phyloP scores from a whole-genome alignment of 169 alveolate genomes.

The Cryptosporidium xiaoi region DNA sequence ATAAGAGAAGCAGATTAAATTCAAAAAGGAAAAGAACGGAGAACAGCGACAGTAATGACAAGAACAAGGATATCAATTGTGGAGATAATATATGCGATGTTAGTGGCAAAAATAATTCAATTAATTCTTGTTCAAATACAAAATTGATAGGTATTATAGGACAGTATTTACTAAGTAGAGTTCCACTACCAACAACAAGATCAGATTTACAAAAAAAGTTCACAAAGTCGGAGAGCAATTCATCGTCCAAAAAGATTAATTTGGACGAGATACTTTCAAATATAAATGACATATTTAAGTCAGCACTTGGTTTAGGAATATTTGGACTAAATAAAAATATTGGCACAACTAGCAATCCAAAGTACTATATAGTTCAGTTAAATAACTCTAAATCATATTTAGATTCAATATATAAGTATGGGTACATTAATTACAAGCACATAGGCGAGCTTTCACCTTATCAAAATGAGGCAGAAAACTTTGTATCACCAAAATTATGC shows the following conservation, averaged over 20 bases:
- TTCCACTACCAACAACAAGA: conserved; percentile 59
- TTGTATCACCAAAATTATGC: conserved; percentile 22
- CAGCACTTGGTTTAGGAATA: conserved; percentile 45
- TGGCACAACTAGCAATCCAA: conserved; percentile 12
- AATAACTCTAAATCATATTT: conserved; percentile 28
- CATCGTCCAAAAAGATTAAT: conserved; percentile 17
- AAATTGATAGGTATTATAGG: conserved; percentile 18
- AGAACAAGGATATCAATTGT: too few relatives aligned
- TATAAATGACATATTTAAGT: conserved; percentile 33
- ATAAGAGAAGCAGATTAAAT: not conserved
- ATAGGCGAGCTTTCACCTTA: conserved; percentile 38
- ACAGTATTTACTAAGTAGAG: conserved; percentile 59
- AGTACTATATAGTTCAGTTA: conserved; percentile 59
- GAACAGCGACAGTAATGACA: too few relatives aligned
- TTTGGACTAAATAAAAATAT: conserved; percentile 22
- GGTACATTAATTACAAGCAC: conserved; percentile 23
- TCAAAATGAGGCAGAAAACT: not conserved
- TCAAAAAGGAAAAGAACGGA: conserved; percentile 1
- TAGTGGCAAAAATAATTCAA: too few relatives aligned
- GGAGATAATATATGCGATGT: not conserved
- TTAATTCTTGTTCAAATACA: not conserved
- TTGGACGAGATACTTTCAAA: conserved; percentile 20
- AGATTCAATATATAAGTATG: conserved; percentile 21
- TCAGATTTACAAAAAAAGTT: conserved; percentile 48
- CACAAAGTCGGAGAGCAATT: conserved; percentile 1